A percentile compares a stretch with the other conserved stretches of the same genome.
Conservation (phyloP, 2,329 filamentous ascomycete genomes). For the Zymoseptoria passerinii region DNA sequence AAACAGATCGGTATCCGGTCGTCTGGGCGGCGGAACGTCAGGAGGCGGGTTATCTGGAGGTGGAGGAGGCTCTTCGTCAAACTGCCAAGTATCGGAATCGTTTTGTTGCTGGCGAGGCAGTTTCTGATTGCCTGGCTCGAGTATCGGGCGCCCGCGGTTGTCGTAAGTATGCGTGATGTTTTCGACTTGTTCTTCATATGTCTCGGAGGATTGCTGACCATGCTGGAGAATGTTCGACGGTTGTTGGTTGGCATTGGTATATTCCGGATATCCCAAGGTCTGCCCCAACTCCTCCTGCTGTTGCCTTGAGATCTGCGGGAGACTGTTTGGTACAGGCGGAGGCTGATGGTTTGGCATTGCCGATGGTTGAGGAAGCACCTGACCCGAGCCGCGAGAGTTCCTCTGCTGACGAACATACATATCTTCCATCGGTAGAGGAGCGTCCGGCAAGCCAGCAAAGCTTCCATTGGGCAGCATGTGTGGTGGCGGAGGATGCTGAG, state of each 20-base stretch:
- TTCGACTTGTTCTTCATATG: constrained; percentile 50
- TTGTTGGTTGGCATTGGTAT: constrained; percentile 30
- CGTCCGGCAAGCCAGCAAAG: constrained; percentile 37
- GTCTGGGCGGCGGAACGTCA: constrained; percentile 46
- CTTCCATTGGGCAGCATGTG: constrained; percentile 32
- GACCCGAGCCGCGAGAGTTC: constrained; percentile 25
- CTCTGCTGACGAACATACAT: constrained; percentile 50
- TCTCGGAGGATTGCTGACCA: constrained; percentile 37
- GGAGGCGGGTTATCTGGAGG: constrained; percentile 33
- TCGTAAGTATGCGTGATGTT: constrained; percentile 53
- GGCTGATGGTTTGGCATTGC: constrained; percentile 56
- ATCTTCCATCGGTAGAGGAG: constrained; percentile 50
- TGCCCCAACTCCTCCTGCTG: constrained; percentile 15
- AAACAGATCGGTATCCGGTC: constrained; percentile 82
- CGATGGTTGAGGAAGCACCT: constrained; percentile 29
- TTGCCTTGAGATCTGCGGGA: constrained; percentile 17
- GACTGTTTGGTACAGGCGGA: constrained; percentile 29
- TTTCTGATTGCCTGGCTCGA: constrained; percentile 33
- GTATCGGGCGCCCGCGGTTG: constrained; percentile 46
- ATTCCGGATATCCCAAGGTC: constrained; percentile 30
- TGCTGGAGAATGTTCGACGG: constrained; percentile 23
- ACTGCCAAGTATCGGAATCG: constrained; percentile 76
- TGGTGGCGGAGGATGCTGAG: constrained; percentile 52
- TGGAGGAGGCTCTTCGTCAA: constrained; percentile 65
- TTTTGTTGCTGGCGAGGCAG: constrained; percentile 8